A percentile compares a stretch with the other conserved stretches of the same genome.
Evolutionary conservation across 2,329 filamentous ascomycete species (phyloP).

Genomic region (Verticillium isaacii): DNA sequence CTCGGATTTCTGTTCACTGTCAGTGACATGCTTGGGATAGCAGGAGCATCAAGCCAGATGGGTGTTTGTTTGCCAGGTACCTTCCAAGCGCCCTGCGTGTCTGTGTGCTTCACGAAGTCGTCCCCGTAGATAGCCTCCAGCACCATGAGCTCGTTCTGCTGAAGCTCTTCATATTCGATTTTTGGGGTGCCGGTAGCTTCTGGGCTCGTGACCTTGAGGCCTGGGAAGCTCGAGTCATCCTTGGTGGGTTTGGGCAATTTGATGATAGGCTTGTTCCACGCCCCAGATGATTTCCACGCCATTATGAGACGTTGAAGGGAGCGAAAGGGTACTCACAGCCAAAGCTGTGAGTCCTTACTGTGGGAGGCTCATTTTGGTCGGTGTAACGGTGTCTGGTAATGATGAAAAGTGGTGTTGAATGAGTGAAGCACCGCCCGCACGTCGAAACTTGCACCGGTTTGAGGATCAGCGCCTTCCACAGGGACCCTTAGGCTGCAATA

Average conservation of each 20-base stretch:
- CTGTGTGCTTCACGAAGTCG: conserved; percentile 73
- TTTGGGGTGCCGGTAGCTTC: conserved; percentile 30
- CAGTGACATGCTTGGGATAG: neutral
- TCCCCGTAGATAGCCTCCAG: conserved; percentile 85
- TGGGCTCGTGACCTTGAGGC: conserved; percentile 38
- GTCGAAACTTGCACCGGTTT: neutral
- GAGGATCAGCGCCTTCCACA: neutral
- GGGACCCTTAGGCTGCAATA: neutral
- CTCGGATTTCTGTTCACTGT: conserved; percentile 63
- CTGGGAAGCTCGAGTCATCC: conserved; percentile 47
- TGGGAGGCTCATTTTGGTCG: conserved; percentile 36
- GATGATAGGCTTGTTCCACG: conserved; percentile 41
- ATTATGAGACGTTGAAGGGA: conserved; percentile 28
- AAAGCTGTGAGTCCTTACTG: conserved; percentile 46
- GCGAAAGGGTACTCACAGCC: conserved; percentile 41
- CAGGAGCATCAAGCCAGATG: neutral
- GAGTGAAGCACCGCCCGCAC: neutral
- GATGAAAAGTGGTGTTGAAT: neutral
- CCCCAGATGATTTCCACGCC: conserved; percentile 45
- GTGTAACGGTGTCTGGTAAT: neutral
- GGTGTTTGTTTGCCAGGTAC: conserved; percentile 34
- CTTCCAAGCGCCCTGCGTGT: conserved; percentile 77
- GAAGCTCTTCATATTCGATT: conserved; percentile 74
- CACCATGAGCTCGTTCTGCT: conserved; percentile 82
- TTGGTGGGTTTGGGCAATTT: conserved; percentile 31